Base-by-base conservation (phyloP, 345 rosid genomes). In the Eucalyptus fibrosa region DNA sequence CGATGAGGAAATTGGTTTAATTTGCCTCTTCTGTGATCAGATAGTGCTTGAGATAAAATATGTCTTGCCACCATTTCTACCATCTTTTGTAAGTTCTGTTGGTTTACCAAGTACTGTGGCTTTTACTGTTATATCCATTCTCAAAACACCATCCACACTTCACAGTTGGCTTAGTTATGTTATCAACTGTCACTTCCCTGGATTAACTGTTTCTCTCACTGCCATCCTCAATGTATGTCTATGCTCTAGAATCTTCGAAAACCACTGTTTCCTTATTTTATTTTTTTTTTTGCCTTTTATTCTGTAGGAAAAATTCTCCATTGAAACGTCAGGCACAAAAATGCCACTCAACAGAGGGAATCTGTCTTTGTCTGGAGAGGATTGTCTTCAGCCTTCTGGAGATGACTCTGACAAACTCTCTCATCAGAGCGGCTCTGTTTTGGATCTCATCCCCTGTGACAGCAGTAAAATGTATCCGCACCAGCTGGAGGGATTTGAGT, bases 401-500 rank as follows among this genome's bases (percentile, higher is more conserved):
- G 37, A 50, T 14, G 44, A 34, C 45, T 72, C 87, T 50, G 60
- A 21, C 44, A 7, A 32, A 49, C 44, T 86, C 60, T 86, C 87
- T 86, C 18, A 34, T 72, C 50, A 86, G 87, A 88, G 86, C 80
- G 97, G 95, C 65, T 95, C 97, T 3, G 97, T 96, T 53, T 96
- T 97, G 98, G 93, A 93, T 88, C 89, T 93, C 88, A 92, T 97
- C 60, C 98, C 98, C 83, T 95, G 94, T n/a, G 86, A 91, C 5
- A 90, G 88, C 34, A 92, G 89, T 87, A 92, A 89, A 77, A 56
- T 97, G 95, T 95, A 92, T 67, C 94, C 89, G 7, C 99, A 97
- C 91, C 99, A 97, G 90, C 93, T 89, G 44, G 97, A 97, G 62
- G 99, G 97, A 24, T 96, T 97, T 82, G 96, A 96, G 88, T 97